phyloP scores from a whole-genome alignment of 495 filamentous ascomycete species.

The Platismatia glauca region DNA sequence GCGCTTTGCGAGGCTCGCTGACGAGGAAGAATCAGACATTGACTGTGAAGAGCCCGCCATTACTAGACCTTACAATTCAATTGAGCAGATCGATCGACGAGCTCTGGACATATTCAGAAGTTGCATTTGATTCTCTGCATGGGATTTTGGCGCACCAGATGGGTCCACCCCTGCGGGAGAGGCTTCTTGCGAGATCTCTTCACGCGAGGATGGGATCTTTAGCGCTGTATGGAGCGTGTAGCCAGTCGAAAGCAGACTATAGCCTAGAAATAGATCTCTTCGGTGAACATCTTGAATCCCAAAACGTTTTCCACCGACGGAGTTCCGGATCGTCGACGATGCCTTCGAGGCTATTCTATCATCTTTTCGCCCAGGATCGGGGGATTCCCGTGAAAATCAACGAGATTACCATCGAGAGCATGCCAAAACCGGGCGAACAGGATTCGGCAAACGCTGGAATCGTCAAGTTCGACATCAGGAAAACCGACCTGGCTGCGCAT shows the following conservation, averaged over 20 bases:
- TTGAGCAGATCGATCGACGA: constrained; percentile 17
- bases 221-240: constrained; percentile 6
- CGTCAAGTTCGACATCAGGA: constrained; percentile 5
- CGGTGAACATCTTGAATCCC: not conserved
- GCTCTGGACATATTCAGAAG: constrained; percentile 18
- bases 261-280: constrained; percentile 14
- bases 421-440: constrained; percentile 5
- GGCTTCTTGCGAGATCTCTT: constrained; percentile 9
- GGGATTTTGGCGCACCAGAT: constrained; percentile 4
- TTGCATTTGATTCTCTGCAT: constrained; percentile 17
- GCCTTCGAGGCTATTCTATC: constrained; percentile 1
- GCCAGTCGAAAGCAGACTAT: not conserved
- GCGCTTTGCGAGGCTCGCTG: not conserved
- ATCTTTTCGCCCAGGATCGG: constrained; percentile 8
- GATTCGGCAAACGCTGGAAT: not conserved
- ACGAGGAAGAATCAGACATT: constrained; percentile 1
- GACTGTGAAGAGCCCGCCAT: not conserved
- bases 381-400: not conserved
- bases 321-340: not conserved
- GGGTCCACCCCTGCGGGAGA: constrained; percentile 1
- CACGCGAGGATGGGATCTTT: constrained; percentile 13
- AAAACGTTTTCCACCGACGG: not conserved
- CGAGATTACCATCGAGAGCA: constrained; percentile 11
- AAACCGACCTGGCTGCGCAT: not conserved
- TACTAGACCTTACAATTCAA: constrained; percentile 3